A percentile compares a stretch with the other conserved stretches of the same genome.
Evolutionary conservation across 1,284 basidiomycete species (phyloP).

Genomic region (Lignosus rhinocerotis): DNA sequence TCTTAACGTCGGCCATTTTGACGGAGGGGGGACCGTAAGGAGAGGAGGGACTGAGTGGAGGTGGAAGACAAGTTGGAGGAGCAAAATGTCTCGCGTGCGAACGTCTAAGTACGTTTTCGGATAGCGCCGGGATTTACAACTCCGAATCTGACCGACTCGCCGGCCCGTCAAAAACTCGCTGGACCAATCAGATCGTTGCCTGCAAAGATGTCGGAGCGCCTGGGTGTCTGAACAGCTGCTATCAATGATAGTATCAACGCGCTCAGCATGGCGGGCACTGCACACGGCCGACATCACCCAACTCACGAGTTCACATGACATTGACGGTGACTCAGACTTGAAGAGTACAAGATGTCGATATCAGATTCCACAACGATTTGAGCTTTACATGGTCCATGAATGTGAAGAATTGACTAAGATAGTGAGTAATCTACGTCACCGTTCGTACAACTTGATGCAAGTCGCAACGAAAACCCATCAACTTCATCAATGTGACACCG

Average conservation of each 20-base stretch:
- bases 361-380: neutral
- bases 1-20: slow-evolving; percentile 80
- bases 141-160: slow-evolving; percentile 26
- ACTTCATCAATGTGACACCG: slow-evolving; percentile 12
- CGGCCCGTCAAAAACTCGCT: slow-evolving; percentile 18
- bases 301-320: neutral
- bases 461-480: slow-evolving; percentile 9
- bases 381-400: slow-evolving; percentile 13
- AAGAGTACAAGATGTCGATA: neutral
- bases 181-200: slow-evolving; percentile 17
- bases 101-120: slow-evolving; percentile 31
- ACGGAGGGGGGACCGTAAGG: slow-evolving; percentile 36
- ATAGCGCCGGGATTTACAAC: slow-evolving; percentile 25
- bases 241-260: neutral
- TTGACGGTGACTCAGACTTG: neutral
- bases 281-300: neutral
- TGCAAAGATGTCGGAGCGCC: slow-evolving; percentile 6
- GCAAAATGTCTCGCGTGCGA: slow-evolving; percentile 28
- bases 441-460: slow-evolving; percentile 13
- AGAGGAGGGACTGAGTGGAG: slow-evolving; percentile 49
- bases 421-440: slow-evolving; percentile 14
- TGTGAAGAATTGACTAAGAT: slow-evolving; percentile 7
- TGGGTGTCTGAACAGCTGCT: slow-evolving; percentile 9
- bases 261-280: neutral
- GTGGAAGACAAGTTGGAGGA: slow-evolving; percentile 41